Evolutionary conservation across 169 alveolate species (phyloP).

Genomic region (Condylostoma magnum): DNA sequence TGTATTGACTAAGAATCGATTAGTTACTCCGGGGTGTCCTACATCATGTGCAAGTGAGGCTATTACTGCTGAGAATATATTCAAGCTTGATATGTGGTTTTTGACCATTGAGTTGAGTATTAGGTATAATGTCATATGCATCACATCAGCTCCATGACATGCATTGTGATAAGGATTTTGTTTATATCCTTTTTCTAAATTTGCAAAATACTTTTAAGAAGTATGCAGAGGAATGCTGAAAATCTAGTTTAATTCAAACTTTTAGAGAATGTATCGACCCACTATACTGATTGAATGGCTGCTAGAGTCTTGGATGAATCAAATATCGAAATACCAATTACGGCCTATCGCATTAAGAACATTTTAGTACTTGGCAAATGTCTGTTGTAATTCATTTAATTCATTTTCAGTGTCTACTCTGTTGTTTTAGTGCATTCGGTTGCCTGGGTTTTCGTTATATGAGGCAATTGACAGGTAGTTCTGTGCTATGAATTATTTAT

Average conservation of each 20-base stretch:
- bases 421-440: too few relatives aligned
- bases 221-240: too few relatives aligned
- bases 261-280: not conserved
- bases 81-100: conserved; percentile 42
- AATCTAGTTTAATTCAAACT: not conserved
- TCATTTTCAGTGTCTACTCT: too few relatives aligned
- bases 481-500: too few relatives aligned
- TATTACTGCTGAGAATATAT: conserved; percentile 71
- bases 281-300: not conserved
- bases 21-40: conserved; percentile 92
- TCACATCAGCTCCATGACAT: conserved; percentile 26
- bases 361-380: too few relatives aligned
- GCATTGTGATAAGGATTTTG: conserved; percentile 31
- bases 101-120: not conserved
- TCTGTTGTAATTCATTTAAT: too few relatives aligned
- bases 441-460: too few relatives aligned
- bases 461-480: too few relatives aligned
- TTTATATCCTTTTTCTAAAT: conserved; percentile 9
- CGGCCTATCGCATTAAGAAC: not conserved
- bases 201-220: too few relatives aligned
- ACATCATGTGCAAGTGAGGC: conserved; percentile 94
- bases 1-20: conserved; percentile 5
- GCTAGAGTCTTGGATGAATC: not conserved
- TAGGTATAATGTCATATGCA: not conserved
- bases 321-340: conserved; percentile 13